Percentiles rank a stretch among this genome's conserved stretches.
phyloP scores from a whole-genome alignment of 352 stramenopile genomes.

The Globisporangium nunn region DNA sequence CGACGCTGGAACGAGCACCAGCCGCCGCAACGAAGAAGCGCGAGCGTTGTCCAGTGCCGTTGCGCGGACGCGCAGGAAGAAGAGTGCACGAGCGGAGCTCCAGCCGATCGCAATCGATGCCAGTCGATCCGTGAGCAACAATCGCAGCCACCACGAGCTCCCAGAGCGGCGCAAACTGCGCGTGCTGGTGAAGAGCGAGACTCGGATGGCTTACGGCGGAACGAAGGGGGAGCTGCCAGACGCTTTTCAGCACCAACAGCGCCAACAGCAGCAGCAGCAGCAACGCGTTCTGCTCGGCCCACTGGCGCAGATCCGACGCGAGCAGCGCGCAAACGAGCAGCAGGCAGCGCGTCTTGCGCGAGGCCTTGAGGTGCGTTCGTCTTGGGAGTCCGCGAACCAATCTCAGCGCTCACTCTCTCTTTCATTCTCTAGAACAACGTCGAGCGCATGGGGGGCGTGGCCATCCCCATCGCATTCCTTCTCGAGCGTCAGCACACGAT shows the following conservation, averaged over 20 bases:
- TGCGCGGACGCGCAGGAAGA: neutral
- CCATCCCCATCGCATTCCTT: neutral
- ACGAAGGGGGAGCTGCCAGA: neutral
- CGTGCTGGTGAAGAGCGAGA: neutral
- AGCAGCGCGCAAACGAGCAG: neutral
- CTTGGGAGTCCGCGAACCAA: too few species aligned
- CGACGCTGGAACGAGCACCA: too few species aligned
- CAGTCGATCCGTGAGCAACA: neutral
- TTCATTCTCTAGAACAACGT: neutral
- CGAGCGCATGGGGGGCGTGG: neutral
- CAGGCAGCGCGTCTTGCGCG: neutral
- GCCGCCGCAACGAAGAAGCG: too few species aligned
- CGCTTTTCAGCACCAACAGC: slow-evolving; percentile 1
- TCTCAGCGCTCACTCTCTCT: neutral
- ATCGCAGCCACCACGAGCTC: neutral
- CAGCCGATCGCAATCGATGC: neutral
- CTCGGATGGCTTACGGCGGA: neutral
- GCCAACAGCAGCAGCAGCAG: neutral
- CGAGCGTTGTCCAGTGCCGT: too few species aligned
- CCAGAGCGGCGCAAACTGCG: neutral
- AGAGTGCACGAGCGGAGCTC: neutral
- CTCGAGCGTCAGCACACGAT: neutral
- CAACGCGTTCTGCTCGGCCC: neutral
- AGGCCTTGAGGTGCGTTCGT: neutral
- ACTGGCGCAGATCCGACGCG: neutral